phyloP scores from a whole-genome alignment of 768 basidiomycete genomes.

The Amanita rubescens region DNA sequence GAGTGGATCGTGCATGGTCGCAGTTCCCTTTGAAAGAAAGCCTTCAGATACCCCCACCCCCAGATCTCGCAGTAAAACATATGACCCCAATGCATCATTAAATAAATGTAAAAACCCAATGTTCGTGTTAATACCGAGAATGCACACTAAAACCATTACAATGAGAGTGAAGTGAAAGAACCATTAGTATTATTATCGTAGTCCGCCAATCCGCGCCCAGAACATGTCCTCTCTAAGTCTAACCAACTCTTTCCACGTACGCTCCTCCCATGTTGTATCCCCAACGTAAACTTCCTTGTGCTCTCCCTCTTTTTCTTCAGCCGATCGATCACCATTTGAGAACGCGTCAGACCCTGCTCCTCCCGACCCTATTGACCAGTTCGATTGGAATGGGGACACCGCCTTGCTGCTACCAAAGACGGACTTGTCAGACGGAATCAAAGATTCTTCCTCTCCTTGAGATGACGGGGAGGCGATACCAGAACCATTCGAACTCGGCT shows the following conservation, averaged over 20 bases:
- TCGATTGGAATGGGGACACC: not conserved
- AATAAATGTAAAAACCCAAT: too few species aligned
- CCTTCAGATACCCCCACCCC: not conserved
- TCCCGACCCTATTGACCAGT: not conserved
- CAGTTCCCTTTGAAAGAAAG: not conserved
- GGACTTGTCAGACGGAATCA: not conserved
- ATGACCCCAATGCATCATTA: too few species aligned
- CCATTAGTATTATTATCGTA: not conserved
- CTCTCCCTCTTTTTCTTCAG: constrained; percentile 6
- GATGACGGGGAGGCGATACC: not conserved
- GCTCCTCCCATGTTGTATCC: constrained; percentile 77
- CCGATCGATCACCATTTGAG: not conserved
- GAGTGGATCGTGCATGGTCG: constrained; percentile 48
- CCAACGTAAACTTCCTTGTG: constrained; percentile 44
- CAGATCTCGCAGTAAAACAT: not conserved
- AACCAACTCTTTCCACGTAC: constrained; percentile 75
- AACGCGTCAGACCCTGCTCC: not conserved
- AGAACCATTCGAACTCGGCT: not conserved
- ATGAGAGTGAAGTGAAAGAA: not conserved
- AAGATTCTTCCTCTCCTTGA: not conserved
- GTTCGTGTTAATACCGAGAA: too few species aligned
- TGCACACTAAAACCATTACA: too few species aligned
- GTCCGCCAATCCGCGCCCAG: constrained; percentile 67
- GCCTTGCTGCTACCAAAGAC: constrained; percentile 3
- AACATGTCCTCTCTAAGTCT: constrained; percentile 78